Evolutionary conservation across 768 basidiomycete species (phyloP).

Genomic region (Cantharellus anzutake): DNA sequence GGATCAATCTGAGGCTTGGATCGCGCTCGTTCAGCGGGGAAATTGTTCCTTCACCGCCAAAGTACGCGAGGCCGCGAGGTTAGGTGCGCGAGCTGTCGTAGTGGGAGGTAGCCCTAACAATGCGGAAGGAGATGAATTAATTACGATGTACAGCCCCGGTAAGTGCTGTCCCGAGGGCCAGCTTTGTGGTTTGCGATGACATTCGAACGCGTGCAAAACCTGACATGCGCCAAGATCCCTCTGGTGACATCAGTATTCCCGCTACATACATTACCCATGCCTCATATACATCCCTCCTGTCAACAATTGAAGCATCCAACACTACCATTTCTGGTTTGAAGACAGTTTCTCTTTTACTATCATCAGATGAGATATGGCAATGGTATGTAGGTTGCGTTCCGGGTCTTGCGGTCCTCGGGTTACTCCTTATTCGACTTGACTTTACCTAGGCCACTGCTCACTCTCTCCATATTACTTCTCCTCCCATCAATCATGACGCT

Average conservation of each 20-base stretch:
- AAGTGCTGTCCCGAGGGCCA: slow-evolving; percentile 11
- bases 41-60: slow-evolving; percentile 84
- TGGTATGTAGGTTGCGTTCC: slow-evolving; percentile 35
- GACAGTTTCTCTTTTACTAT: slow-evolving; percentile 35
- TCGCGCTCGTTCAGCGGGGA: slow-evolving; percentile 81
- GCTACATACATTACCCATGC: slow-evolving; percentile 78
- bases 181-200: slow-evolving; percentile 1
- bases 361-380: slow-evolving; percentile 40
- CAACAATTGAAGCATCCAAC: slow-evolving; percentile 54
- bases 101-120: slow-evolving; percentile 64
- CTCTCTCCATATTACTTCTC: slow-evolving; percentile 72
- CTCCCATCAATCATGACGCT: slow-evolving; percentile 82
- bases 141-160: slow-evolving; percentile 92
- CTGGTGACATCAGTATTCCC: slow-evolving; percentile 64
- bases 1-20: slow-evolving; percentile 52
- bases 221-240: slow-evolving; percentile 29
- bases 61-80: slow-evolving; percentile 42
- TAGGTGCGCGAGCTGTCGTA: slow-evolving; percentile 79
- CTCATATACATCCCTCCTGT: slow-evolving; percentile 50
- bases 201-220: neutral
- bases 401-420: slow-evolving; percentile 8
- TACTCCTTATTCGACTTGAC: slow-evolving; percentile 9
- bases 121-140: slow-evolving; percentile 44
- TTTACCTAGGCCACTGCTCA: slow-evolving; percentile 50
- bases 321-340: slow-evolving; percentile 60